Percentiles rank a stretch among this genome's conserved stretches.
Conservation (phyloP, 805 yeast genomes). For the Hanseniaspora mollemarum region DNA sequence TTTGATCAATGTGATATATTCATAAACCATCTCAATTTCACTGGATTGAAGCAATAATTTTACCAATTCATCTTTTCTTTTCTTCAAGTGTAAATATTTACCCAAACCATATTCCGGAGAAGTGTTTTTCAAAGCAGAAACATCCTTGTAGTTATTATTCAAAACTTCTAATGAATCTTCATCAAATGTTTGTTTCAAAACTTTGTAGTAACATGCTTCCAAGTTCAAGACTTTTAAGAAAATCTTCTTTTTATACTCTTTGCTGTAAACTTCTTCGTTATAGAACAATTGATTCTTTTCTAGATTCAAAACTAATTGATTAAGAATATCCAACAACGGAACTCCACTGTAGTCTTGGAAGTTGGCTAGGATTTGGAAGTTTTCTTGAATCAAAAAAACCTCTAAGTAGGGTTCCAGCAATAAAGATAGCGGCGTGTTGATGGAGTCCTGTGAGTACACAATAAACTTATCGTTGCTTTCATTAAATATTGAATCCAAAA, state of each 20-base stretch:
- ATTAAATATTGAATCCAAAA: slow-evolving; percentile 4
- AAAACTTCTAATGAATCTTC: slow-evolving; percentile 44
- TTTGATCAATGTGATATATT: slow-evolving; percentile 50
- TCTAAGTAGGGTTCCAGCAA: slow-evolving; percentile 41
- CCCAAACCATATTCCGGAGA: slow-evolving; percentile 88
- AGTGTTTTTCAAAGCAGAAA: slow-evolving; percentile 35
- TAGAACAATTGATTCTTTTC: slow-evolving; percentile 14
- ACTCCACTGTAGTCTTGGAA: slow-evolving; percentile 11
- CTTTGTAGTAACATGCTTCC: slow-evolving; percentile 67
- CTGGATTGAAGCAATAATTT: neutral
- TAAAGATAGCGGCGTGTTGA: slow-evolving; percentile 37
- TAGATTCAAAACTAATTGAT: slow-evolving; percentile 11
- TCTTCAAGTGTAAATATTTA: slow-evolving; percentile 47
- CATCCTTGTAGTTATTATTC: slow-evolving; percentile 42
- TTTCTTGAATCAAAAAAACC: slow-evolving; percentile 61
- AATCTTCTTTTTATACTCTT: slow-evolving; percentile 6
- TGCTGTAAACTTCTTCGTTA: slow-evolving; percentile 11
- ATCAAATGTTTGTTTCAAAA: slow-evolving; percentile 55
- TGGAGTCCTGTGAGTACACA: slow-evolving; percentile 15
- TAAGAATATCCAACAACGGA: slow-evolving; percentile 9
- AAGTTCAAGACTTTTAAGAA: slow-evolving; percentile 37
- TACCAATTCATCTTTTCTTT: slow-evolving; percentile 31
- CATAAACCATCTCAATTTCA: slow-evolving; percentile 46
- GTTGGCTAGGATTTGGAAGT: slow-evolving; percentile 42
- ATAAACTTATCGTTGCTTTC: slow-evolving; percentile 16